Base-by-base conservation (phyloP, 2,329 filamentous ascomycete species). In the Trichoderma aggressivum region DNA sequence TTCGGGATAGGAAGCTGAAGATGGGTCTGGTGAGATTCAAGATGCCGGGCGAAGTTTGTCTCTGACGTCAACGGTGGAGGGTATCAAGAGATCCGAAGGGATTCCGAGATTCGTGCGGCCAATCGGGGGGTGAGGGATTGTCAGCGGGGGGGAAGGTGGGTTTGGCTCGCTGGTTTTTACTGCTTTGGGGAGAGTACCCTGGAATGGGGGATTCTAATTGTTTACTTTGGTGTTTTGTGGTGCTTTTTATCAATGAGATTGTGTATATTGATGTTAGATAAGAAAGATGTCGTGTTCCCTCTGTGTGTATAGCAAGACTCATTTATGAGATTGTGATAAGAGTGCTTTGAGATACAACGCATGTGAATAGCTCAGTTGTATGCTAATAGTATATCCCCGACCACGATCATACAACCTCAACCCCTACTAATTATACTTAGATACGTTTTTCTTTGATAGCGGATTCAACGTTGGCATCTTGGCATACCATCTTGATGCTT, bases 11-110 rank as follows among this genome's bases (percentile, higher is more conserved):
- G 47, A 21, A 50, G n/a, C 47, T 24, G 43, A 50, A 50, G 43
- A 11, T 50, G 18, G 18, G 8, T 3, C n/a, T 12, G n/a, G 43
- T 50, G 43, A 50, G 43, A 53, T 53, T 12, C 21, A 11, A 53
- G 21, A 53, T 50, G 47, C 21, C 24, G 21, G 47, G 47, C n/a
- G 11, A 50, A n/a, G n/a, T n/a, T 50, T 50, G 43, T 50, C 47
- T n/a, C 55, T 68, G 65, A 69, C 65, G 65, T 69, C 56, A 69
- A 69, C 28, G 28, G 28, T 39, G 64, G 64, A 43, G 24, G 14
- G n/a, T 53, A 3, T 36, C 7, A 2, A 2, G 11, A 47, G 26
- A 61, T 61, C 65, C 65, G 65, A 69, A 36, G 16, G 39, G 18
- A 50, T 61, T 50, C 65, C 65, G 65, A 69, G 56, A 36, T 50